phyloP scores from a whole-genome alignment of 2,329 filamentous ascomycete species.

The Botryotinia calthae region DNA sequence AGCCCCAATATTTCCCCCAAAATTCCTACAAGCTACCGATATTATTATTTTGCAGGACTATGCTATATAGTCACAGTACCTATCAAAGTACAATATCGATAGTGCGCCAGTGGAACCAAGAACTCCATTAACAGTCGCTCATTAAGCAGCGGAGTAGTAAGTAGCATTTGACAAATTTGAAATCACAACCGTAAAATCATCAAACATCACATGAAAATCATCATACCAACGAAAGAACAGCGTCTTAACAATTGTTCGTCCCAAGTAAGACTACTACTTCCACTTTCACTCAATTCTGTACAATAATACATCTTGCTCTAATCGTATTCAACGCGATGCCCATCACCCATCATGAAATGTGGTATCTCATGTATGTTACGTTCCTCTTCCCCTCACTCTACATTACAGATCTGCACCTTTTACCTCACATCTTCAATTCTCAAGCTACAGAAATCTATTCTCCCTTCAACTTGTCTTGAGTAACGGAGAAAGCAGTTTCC shows the following conservation, averaged over 20 bases:
- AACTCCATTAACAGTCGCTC: not conserved
- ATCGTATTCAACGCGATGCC: conserved; percentile 20
- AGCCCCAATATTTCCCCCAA: too few species aligned
- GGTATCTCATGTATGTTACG: not conserved
- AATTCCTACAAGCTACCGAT: not conserved
- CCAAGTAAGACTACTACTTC: not conserved
- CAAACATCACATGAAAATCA: not conserved
- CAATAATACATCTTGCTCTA: conserved; percentile 32
- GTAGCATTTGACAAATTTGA: not conserved
- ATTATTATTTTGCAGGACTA: not conserved
- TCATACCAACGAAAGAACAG: not conserved
- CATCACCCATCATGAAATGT: conserved; percentile 1
- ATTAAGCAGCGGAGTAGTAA: too few species aligned
- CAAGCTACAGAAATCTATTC: conserved; percentile 32
- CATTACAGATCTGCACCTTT: conserved; percentile 14
- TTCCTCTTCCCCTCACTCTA: not conserved
- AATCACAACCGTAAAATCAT: not conserved
- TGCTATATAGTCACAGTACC: not conserved
- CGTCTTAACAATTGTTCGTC: not conserved
- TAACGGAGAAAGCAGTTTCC: conserved; percentile 61
- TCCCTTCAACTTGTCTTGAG: conserved; percentile 68
- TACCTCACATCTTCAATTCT: not conserved
- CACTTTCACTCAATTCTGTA: conserved; percentile 26
- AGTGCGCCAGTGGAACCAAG: not conserved
- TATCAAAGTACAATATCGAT: not conserved